Conservation (phyloP, 2,329 filamentous ascomycete genomes). For the Fusarium cyanostomum region DNA sequence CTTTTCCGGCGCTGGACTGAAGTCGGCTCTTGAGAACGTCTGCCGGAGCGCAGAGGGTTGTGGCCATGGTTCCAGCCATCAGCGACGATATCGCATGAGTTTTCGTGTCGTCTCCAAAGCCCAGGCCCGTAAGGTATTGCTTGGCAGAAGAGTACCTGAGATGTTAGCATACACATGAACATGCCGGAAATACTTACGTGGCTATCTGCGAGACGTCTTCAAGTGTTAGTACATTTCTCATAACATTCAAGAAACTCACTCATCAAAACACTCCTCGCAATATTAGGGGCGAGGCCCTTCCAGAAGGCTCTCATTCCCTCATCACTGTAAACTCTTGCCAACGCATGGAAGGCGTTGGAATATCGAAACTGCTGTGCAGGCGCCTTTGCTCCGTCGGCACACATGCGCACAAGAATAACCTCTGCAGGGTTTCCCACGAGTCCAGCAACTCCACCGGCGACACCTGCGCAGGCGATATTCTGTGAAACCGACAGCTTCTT, state of each 20-base stretch:
- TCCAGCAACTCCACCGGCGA: conserved; percentile 54
- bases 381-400: conserved; percentile 55
- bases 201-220: conserved; percentile 56
- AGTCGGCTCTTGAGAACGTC: conserved; percentile 57
- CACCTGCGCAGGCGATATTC: conserved; percentile 52
- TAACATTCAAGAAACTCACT: conserved; percentile 43
- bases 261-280: conserved; percentile 56
- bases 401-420: conserved; percentile 57
- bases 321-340: conserved; percentile 43
- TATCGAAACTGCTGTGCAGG: conserved; percentile 50
- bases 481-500: conserved; percentile 45
- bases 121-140: conserved; percentile 41
- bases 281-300: conserved; percentile 52
- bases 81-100: conserved; percentile 54
- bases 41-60: conserved; percentile 56
- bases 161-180: background rate
- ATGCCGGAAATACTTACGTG: conserved; percentile 44
- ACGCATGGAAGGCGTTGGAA: conserved; percentile 49
- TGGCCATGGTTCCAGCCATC: conserved; percentile 56
- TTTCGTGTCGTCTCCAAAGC: conserved; percentile 51
- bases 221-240: conserved; percentile 9
- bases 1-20: conserved; percentile 46
- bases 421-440: conserved; percentile 58
- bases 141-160: conserved; percentile 50
- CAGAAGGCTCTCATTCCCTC: conserved; percentile 52